phyloP scores from a whole-genome alignment of 2,329 filamentous ascomycete species.

The Fusarium annulatum region DNA sequence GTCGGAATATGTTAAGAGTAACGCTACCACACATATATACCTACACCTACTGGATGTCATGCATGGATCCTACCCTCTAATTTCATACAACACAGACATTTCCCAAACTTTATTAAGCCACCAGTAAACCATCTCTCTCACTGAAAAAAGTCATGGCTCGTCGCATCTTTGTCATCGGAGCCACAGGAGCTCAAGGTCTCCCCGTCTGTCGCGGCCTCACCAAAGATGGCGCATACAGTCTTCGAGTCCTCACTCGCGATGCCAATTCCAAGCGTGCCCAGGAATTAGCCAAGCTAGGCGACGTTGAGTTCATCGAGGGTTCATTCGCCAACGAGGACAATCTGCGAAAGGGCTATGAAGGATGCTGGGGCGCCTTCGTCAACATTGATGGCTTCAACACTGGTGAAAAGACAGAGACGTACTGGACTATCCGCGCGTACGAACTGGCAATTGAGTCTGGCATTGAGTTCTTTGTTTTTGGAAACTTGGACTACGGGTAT shows the following conservation, averaged over 20 bases:
- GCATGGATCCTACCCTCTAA: not conserved
- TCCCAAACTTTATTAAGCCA: fast-evolving
- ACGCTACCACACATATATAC: too few relatives aligned
- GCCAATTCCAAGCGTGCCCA: not conserved
- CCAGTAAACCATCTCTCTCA: fast-evolving
- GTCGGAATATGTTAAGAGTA: not conserved
- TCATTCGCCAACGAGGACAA: constrained; percentile 12
- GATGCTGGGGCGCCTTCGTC: constrained; percentile 10
- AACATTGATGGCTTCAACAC: constrained; percentile 23
- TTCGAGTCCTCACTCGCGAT: constrained; percentile 21
- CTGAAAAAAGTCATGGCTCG: not conserved
- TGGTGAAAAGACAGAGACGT: constrained; percentile 27
- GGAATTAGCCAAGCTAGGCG: not conserved
- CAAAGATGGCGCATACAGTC: not conserved
- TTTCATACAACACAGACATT: fast-evolving
- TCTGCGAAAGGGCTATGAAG: not conserved
- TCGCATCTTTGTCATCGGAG: constrained; percentile 16
- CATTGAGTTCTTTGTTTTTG: constrained; percentile 57
- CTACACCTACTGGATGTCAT: too few relatives aligned
- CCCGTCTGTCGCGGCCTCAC: constrained; percentile 12
- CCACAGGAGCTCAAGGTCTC: constrained; percentile 18
- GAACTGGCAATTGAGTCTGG: constrained; percentile 19
- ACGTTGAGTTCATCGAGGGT: not conserved
- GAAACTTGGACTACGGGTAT: constrained; percentile 60
- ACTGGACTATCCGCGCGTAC: constrained; percentile 13